Percentiles rank a stretch among this genome's conserved stretches.
These are phyloP conservation scores for Sarocladium brachiariae DNA, from an alignment of 2,329 filamentous ascomycete species.

Conservation along the genomic window DNA sequence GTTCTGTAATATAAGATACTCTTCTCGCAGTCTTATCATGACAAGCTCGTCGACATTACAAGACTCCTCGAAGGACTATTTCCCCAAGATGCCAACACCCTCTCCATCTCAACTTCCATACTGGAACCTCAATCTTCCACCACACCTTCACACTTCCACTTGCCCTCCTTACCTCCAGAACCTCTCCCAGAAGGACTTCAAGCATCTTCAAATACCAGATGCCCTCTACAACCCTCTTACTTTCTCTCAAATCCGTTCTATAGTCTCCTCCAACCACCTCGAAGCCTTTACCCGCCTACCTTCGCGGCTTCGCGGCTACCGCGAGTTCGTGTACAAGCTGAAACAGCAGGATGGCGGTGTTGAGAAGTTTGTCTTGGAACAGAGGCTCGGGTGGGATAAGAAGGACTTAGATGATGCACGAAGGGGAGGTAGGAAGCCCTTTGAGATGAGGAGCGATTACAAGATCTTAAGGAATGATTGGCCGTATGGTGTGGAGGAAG, in stretches of 20 bases:
- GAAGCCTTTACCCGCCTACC: conserved; percentile 72
- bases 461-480: conserved; percentile 86
- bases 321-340: conserved; percentile 59
- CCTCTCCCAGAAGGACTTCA: conserved; percentile 59
- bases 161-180: conserved; percentile 67
- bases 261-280: conserved; percentile 61
- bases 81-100: no score
- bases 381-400: conserved; percentile 63
- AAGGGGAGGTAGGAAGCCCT: conserved; percentile 26
- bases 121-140: conserved; percentile 77
- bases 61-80: conserved; percentile 18
- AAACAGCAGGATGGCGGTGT: conserved; percentile 66
- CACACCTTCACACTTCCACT: conserved; percentile 49
- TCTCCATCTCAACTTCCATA: conserved; percentile 49
- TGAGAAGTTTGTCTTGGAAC: conserved; percentile 64
- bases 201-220: conserved; percentile 66
- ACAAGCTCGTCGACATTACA: neutral
- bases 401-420: conserved; percentile 3
- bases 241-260: conserved; percentile 63
- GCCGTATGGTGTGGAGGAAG: conserved; percentile 78
- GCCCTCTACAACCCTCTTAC: conserved; percentile 51
- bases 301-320: conserved; percentile 70
- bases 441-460: conserved; percentile 48
- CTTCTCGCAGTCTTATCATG: no score
- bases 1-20: no score